phyloP scores from a whole-genome alignment of 2,329 filamentous ascomycete genomes.

The Zymoseptoria tritici region DNA sequence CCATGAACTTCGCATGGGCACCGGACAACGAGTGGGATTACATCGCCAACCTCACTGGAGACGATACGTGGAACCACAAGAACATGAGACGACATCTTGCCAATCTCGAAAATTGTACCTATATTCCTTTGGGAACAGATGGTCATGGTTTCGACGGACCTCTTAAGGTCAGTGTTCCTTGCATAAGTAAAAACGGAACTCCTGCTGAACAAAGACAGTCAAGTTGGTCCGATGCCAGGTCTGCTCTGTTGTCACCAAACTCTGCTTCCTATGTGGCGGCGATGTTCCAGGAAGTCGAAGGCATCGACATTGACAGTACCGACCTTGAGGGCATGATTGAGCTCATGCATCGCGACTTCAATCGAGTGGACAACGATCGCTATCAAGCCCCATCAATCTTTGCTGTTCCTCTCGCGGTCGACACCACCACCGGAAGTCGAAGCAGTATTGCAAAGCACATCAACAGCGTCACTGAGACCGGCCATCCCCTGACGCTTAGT shows the following conservation, averaged over 20 bases:
- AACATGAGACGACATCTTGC: conserved; percentile 51
- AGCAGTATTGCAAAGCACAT: conserved; percentile 48
- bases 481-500: conserved; percentile 50
- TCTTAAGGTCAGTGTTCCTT: conserved; percentile 45
- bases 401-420: conserved; percentile 52
- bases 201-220: conserved; percentile 44
- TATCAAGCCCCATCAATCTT: conserved; percentile 51
- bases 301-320: conserved; percentile 29
- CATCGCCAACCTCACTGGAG: conserved; percentile 51
- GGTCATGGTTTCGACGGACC: conserved; percentile 54
- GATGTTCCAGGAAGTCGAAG: conserved; percentile 32
- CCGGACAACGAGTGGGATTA: conserved; percentile 51
- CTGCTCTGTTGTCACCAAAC: conserved; percentile 22
- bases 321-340: conserved; percentile 18
- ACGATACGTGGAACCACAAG: conserved; percentile 47
- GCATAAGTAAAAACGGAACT: conserved; percentile 32
- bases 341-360: conserved; percentile 26
- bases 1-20: conserved; percentile 50
- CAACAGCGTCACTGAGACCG: conserved; percentile 44
- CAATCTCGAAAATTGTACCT: conserved; percentile 20
- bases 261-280: conserved; percentile 43
- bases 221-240: conserved; percentile 45
- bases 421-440: conserved; percentile 30
- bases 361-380: conserved; percentile 38
- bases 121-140: conserved; percentile 35